These are phyloP conservation scores for Microthyrium microscopicum DNA, from an alignment of 2,329 filamentous ascomycete genomes.

Conservation along the genomic window DNA sequence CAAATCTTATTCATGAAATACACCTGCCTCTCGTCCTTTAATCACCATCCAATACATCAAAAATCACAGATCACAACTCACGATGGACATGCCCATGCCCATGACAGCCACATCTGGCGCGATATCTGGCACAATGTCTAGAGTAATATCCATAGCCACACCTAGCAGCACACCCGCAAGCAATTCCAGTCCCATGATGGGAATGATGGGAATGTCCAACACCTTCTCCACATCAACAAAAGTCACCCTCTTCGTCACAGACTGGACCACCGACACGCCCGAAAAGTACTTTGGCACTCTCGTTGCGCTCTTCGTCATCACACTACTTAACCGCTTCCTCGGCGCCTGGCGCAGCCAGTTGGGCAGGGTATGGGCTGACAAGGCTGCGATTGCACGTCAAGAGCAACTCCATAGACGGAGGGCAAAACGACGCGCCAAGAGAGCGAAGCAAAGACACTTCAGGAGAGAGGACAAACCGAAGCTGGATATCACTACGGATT, in stretches of 20 bases:
- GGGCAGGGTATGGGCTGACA: slow-evolving; percentile 9
- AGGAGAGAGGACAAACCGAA: slow-evolving; percentile 2
- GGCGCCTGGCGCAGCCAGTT: slow-evolving; percentile 15
- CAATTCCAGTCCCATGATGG: too few relatives aligned
- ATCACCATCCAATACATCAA: too few relatives aligned
- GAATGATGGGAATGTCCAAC: slow-evolving; percentile 13
- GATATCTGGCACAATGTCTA: too few relatives aligned
- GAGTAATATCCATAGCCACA: too few relatives aligned
- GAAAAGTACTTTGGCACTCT: slow-evolving; percentile 14
- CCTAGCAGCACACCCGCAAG: too few relatives aligned
- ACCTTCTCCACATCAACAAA: slow-evolving; percentile 15
- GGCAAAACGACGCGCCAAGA: too few relatives aligned
- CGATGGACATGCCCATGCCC: too few relatives aligned
- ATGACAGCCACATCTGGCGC: too few relatives aligned
- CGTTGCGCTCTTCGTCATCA: slow-evolving; percentile 15
- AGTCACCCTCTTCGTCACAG: slow-evolving; percentile 16
- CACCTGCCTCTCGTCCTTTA: too few relatives aligned
- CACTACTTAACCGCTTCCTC: slow-evolving; percentile 17
- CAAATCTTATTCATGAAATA: too few relatives aligned
- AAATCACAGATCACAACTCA: too few relatives aligned
- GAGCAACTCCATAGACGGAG: slow-evolving; percentile 1
- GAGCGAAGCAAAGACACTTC: slow-evolving; percentile 11
- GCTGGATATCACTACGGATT: neutral
- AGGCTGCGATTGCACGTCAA: neutral
- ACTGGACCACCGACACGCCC: slow-evolving; percentile 16